phyloP scores from a whole-genome alignment of 805 yeast genomes.

The Yarrowia porcina region DNA sequence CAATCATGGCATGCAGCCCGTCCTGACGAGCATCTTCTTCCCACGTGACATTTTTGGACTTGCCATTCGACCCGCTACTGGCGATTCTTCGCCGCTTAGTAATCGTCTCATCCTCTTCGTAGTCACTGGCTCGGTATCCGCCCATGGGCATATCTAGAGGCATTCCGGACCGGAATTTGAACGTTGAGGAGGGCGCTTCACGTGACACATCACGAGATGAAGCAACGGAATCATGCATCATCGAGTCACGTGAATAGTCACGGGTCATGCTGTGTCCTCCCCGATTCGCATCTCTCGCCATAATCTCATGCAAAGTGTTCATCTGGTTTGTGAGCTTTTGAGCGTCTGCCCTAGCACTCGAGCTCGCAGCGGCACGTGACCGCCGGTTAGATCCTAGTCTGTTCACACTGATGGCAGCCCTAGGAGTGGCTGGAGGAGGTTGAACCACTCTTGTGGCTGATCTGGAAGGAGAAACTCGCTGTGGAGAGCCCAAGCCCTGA shows the following conservation, averaged over 20 bases:
- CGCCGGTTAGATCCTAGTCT: not conserved
- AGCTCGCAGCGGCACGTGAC: not conserved
- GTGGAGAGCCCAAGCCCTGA: constrained; percentile 1
- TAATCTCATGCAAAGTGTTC: not conserved
- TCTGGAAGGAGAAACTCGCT: not conserved
- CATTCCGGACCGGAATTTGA: constrained; percentile 9
- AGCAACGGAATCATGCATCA: not conserved
- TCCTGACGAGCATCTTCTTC: not conserved
- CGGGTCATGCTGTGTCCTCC: not conserved
- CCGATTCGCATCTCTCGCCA: not conserved
- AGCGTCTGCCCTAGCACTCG: not conserved
- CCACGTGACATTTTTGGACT: not conserved
- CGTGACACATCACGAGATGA: not conserved
- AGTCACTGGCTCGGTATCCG: not conserved
- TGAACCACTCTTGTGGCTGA: not conserved
- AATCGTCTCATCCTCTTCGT: constrained; percentile 2
- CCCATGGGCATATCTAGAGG: not conserved
- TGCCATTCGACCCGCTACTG: not conserved
- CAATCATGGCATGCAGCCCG: not conserved
- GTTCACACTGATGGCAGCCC: constrained; percentile 1
- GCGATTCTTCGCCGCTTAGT: not conserved
- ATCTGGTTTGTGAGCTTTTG: not conserved
- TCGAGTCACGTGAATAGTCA: not conserved
- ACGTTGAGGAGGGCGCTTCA: not conserved
- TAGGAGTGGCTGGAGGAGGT: constrained; percentile 13